Evolutionary conservation across 1,284 basidiomycete species (phyloP), one percentile per base, ranked within the genome.

Genomic region (Cystobasidium sp.): DNA sequence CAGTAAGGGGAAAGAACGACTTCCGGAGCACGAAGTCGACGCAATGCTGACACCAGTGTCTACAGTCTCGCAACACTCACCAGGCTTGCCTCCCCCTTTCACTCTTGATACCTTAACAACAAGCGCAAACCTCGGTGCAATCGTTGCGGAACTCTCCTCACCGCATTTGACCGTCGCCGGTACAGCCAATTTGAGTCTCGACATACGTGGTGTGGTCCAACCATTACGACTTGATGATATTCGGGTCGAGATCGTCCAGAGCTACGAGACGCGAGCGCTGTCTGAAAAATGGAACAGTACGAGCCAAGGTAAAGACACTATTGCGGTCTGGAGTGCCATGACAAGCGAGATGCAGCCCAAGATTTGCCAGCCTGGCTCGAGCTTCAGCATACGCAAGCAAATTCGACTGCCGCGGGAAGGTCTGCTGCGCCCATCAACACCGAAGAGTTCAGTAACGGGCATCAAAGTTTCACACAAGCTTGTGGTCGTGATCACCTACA

Each of bases 401-500:
- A 24, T 73, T 43, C 62, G 46, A 14, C 20, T 73, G 24, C 70
- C 58, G 1, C 51, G 44, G 9, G 70, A 73, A 39, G 53, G 43
- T n/a, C 6, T 43, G 9, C 41, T 73, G 43, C 49, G 62, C 12
- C 70, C 70, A 7, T 31, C 52, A 6, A 66, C 70, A 9, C 70
- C 70, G 16, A 56, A 58, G 14, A 14, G 14, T 9, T 55, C 62
- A 12, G 20, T 73, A n/a, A 73, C 70, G 22, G 70, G 62, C 2
- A 44, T 73, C n/a, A 59, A 62, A 41, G 63, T 73, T 2, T 43
- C 59, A 9, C 70, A 73, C 41, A 65, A 59, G 41, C 31, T 65
- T 10, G 43, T 55, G 5, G 18, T 73, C 0, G 49, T 61, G 20
- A 63, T 73, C 14, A 64, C 62, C 12, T 66, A 73, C 24, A 55